phyloP scores from a whole-genome alignment of 1,139 yeast genomes.

The Saccharomycopsis crataegensis region DNA sequence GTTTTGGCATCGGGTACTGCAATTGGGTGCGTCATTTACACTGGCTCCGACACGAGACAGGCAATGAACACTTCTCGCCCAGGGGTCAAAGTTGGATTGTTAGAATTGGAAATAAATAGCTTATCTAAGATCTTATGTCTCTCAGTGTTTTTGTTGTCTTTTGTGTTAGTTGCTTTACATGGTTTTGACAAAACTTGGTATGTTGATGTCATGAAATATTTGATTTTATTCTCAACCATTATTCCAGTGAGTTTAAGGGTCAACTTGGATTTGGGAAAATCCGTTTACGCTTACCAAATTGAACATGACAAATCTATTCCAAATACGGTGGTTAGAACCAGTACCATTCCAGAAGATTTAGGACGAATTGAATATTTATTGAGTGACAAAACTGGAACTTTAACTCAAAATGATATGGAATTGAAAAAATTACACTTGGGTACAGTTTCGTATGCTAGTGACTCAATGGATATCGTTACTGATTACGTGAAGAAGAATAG shows the following conservation, averaged over 20 bases:
- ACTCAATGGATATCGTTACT: constrained; percentile 81
- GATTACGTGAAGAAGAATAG: constrained; percentile 45
- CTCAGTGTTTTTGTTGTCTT: constrained; percentile 73
- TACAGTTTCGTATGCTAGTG: constrained; percentile 84
- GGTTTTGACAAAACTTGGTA: constrained; percentile 82
- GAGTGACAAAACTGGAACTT: constrained; percentile 94
- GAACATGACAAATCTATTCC: constrained; percentile 79
- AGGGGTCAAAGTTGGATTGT: constrained; percentile 83
- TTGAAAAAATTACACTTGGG: constrained; percentile 90
- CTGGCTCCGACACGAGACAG: constrained; percentile 91
- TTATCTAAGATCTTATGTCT: constrained; percentile 83
- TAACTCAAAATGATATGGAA: constrained; percentile 98
- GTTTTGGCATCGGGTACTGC: constrained; percentile 93
- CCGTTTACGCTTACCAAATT: constrained; percentile 92
- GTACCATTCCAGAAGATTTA: constrained; percentile 95
- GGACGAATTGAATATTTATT: constrained; percentile 91
- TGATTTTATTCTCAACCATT: constrained; percentile 87
- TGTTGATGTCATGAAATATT: constrained; percentile 78
- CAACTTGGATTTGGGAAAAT: constrained; percentile 88
- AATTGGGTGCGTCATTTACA: constrained; percentile 78
- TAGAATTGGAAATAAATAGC: constrained; percentile 85
- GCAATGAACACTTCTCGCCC: constrained; percentile 86
- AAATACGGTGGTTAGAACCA: constrained; percentile 88
- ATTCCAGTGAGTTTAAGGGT: constrained; percentile 95
- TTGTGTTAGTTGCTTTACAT: constrained; percentile 68